Percentiles rank a stretch among this genome's conserved stretches.
Conservation (phyloP, 768 basidiomycete genomes). For the Neoboletus subvelutipes region DNA sequence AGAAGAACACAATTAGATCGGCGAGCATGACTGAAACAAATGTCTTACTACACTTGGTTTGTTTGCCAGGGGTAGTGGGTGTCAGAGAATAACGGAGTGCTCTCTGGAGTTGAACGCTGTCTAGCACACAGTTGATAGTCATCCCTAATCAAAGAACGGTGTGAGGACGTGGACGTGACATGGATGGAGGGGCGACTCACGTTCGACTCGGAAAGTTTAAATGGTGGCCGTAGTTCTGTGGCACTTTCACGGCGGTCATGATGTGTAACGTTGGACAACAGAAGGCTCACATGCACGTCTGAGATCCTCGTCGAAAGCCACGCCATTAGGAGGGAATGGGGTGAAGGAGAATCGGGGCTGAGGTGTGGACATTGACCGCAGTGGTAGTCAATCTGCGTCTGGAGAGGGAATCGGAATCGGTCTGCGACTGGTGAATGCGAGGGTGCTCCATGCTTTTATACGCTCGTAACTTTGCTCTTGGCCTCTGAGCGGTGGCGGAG, state of each 20-base stretch:
- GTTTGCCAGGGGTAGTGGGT: neutral
- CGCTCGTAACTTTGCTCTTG: no score
- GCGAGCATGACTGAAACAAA: neutral
- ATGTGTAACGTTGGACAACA: neutral
- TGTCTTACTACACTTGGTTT: neutral
- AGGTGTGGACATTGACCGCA: neutral
- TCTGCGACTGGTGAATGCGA: neutral
- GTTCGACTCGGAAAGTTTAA: neutral
- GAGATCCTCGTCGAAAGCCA: neutral
- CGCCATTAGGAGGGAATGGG: neutral
- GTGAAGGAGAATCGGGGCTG: neutral
- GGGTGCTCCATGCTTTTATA: neutral
- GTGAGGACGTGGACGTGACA: neutral
- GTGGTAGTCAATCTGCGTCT: neutral
- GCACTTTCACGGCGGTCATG: neutral
- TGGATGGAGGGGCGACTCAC: neutral
- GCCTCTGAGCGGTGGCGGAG: no score
- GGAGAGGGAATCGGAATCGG: neutral
- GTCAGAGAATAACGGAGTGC: neutral
- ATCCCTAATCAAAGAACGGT: neutral
- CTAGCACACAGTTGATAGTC: neutral
- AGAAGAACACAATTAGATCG: neutral
- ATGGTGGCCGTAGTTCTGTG: neutral
- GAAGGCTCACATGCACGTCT: no score
- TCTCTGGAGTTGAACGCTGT: no score